Evolutionary conservation across 2,329 filamentous ascomycete species (phyloP).

Genomic region (Pyrenophora teres): DNA sequence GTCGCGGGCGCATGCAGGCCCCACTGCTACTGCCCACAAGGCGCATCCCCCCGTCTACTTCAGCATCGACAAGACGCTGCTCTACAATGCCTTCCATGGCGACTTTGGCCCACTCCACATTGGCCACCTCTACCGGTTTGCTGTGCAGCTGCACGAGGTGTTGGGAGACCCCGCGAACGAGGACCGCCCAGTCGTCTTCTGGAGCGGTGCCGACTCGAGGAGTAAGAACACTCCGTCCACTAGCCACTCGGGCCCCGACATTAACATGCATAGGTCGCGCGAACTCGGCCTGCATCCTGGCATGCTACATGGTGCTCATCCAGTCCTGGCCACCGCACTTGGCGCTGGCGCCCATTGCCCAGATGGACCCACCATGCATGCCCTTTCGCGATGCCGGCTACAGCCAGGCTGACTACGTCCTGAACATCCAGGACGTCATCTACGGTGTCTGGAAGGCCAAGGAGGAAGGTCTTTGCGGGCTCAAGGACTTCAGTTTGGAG

Average conservation of each 20-base stretch:
- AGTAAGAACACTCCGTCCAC: constrained; percentile 62
- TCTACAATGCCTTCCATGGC: constrained; percentile 98
- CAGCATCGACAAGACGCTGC: constrained; percentile 85
- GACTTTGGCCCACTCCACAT: constrained; percentile 98
- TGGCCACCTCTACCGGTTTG: constrained; percentile 94
- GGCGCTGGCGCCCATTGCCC: constrained; percentile 91
- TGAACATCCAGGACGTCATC: constrained; percentile 95
- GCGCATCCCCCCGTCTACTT: constrained; percentile 82
- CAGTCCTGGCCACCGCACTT: constrained; percentile 97
- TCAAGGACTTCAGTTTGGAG: constrained; percentile 94
- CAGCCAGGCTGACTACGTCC: constrained; percentile 94
- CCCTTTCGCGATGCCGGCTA: constrained; percentile 98
- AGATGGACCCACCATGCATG: constrained; percentile 97
- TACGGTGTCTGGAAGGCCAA: constrained; percentile 99
- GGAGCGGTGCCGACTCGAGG: constrained; percentile 87
- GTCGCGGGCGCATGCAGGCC: constrained; percentile 65
- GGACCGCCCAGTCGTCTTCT: constrained; percentile 90
- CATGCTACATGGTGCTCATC: constrained; percentile 98
- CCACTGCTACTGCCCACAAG: constrained; percentile 59
- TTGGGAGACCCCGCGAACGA: constrained; percentile 89
- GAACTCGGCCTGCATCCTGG: constrained; percentile 92
- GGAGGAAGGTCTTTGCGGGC: constrained; percentile 86
- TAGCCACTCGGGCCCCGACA: neutral
- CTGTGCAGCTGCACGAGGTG: constrained; percentile 93
- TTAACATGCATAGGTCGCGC: constrained; percentile 67